Base-by-base conservation (phyloP, 2,329 filamentous ascomycete species). In the Fusarium buxicola region DNA sequence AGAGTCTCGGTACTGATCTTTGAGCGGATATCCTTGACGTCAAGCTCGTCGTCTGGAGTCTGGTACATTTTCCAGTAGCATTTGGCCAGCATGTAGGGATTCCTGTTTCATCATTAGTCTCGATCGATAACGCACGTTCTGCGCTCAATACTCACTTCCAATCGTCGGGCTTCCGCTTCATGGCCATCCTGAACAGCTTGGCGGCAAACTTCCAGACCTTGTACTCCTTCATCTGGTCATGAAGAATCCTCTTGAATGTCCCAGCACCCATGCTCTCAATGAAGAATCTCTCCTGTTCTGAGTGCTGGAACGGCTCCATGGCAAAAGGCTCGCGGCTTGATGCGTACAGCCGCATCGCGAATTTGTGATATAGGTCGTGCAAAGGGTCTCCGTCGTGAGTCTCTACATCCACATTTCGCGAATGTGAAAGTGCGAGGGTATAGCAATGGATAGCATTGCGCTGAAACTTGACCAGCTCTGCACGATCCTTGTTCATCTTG, bases 401-500 rank as follows among this genome's bases (percentile, higher is more conserved):
- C 11, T 80, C 77, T 2, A 80, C 75, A 4, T 81, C 76, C 10
- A 76, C 75, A 13, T 78, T 74, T 57, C 79, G 80, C 0, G 82
- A 87, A 60, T 87, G 81, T 0, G 85, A 87, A 12, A 88, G 69
- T 0, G 85, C 85, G 34, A 88, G 78, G 0, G 83, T 86, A 68
- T 91, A 92, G 73, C 92, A 94, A 74, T 96, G 92, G 40, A 96
- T 94, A 1, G 92, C 89, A 69, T 87, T 87, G 28, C 92, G 86
- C 74, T 97, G 92, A 59, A 91, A 85, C 47, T 86, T 87, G 21
- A 92, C 84, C 39, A 96, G 77, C 55, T 96, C 92, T 5, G 81
- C 79, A 52, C 90, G 88, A 69, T 90, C 89, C 73, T 91, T 94
- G 76, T 96, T 96, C 77, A 96, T 89, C 76, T 96, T 96, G 67